Conservation (phyloP, 176 grass and related monocot species). For the Oryza coarctata region DNA sequence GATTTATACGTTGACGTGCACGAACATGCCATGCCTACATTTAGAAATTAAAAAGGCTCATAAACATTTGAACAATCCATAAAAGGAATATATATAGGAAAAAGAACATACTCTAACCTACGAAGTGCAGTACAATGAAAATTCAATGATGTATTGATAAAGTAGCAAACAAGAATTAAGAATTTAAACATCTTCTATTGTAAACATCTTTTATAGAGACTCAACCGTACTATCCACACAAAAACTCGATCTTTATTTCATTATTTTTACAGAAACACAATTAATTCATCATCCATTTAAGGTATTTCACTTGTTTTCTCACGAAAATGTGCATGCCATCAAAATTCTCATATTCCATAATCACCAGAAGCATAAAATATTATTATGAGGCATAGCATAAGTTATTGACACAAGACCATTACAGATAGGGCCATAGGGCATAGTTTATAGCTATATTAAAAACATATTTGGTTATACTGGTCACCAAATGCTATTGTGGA, state of each 20-base stretch:
- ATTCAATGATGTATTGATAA: not conserved
- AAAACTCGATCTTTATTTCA: not conserved
- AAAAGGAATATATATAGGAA: conserved; percentile 27
- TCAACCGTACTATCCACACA: not conserved
- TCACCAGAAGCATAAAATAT: not conserved
- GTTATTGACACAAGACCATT: not conserved
- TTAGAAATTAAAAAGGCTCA: conserved; percentile 19
- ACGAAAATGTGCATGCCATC: not conserved
- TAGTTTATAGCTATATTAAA: not conserved
- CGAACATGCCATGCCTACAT: conserved; percentile 93
- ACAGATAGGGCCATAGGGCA: not conserved
- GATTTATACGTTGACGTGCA: conserved; percentile 78
- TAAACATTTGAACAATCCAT: conserved; percentile 1
- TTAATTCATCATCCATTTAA: not conserved
- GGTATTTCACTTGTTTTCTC: not conserved
- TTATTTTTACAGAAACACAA: conserved; percentile 2
- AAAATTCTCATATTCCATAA: conserved; percentile 4
- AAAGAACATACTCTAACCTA: conserved; percentile 5
- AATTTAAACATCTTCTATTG: conserved; percentile 9
- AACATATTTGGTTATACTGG: not conserved
- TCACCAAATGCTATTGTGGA: not conserved
- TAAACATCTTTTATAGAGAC: conserved; percentile 7
- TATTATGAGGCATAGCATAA: conserved; percentile 2
- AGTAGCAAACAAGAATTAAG: not conserved
- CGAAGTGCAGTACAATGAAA: conserved; percentile 10